These are phyloP conservation scores for Syzygium jambos DNA, from an alignment of 345 rosid genomes.

Conservation along the genomic window DNA sequence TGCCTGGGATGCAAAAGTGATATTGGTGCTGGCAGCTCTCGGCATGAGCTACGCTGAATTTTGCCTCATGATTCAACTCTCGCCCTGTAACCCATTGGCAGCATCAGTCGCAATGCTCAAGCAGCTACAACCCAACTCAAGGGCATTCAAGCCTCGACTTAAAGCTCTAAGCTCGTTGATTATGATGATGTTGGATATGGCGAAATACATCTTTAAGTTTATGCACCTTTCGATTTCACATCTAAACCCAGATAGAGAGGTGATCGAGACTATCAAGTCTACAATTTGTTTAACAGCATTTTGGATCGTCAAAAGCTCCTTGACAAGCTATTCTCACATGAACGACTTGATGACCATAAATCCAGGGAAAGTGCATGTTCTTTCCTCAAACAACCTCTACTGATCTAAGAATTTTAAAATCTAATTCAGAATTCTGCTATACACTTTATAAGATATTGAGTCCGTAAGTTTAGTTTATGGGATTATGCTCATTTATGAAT, in stretches of 20 bases:
- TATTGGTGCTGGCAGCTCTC: conserved; percentile 57
- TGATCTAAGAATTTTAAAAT: conserved; percentile 1
- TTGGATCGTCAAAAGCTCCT: conserved; percentile 48
- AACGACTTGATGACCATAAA: conserved; percentile 28
- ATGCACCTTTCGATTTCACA: conserved; percentile 35
- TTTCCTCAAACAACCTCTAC: conserved; percentile 14
- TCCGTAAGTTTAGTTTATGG: background rate
- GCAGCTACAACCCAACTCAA: conserved; percentile 34
- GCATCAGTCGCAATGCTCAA: conserved; percentile 44
- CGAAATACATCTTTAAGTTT: conserved; percentile 46
- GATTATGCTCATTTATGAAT: background rate
- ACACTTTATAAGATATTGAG: background rate
- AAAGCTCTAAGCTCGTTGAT: conserved; percentile 43
- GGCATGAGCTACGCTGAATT: conserved; percentile 52
- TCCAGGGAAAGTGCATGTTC: conserved; percentile 56
- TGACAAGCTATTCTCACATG: conserved; percentile 51
- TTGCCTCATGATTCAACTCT: conserved; percentile 42
- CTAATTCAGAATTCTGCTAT: background rate
- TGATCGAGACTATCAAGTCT: conserved; percentile 31
- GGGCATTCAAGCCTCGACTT: conserved; percentile 31
- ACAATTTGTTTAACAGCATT: conserved; percentile 47
- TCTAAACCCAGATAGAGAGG: conserved; percentile 26
- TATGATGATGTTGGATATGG: conserved; percentile 42
- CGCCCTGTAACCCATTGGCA: conserved; percentile 39
- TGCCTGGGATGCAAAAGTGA: conserved; percentile 74